These are phyloP conservation scores for Clavispora santaluciae DNA, from an alignment of 805 yeast genomes.

Conservation along the genomic window DNA sequence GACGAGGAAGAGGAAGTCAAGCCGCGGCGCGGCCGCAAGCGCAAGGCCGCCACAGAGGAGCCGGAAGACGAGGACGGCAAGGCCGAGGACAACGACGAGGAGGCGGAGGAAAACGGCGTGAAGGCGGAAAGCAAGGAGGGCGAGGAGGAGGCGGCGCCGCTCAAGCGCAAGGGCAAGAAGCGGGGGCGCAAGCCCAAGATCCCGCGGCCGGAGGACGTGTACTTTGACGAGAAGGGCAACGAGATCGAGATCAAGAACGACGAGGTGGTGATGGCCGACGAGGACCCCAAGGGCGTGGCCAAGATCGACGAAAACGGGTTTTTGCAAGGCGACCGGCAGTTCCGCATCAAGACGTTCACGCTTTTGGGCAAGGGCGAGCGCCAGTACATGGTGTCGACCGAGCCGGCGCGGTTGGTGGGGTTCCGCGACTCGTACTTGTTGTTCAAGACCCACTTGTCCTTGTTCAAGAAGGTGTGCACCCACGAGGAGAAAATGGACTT, in stretches of 20 bases:
- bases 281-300: slow-evolving; percentile 71
- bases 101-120: slow-evolving; percentile 4
- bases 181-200: slow-evolving; percentile 37
- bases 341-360: slow-evolving; percentile 65
- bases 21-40: slow-evolving; percentile 10
- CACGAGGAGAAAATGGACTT: slow-evolving; percentile 80
- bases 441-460: slow-evolving; percentile 76
- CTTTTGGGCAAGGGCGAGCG: slow-evolving; percentile 62
- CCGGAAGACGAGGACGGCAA: slow-evolving; percentile 10
- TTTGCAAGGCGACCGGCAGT: slow-evolving; percentile 68
- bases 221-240: slow-evolving; percentile 63
- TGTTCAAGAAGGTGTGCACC: slow-evolving; percentile 67
- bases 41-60: slow-evolving; percentile 14
- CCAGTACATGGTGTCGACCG: slow-evolving; percentile 87
- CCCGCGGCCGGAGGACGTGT: slow-evolving; percentile 34
- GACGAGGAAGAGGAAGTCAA: slow-evolving; percentile 10
- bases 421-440: slow-evolving; percentile 86
- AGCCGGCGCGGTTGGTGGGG: slow-evolving; percentile 93
- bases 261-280: slow-evolving; percentile 66
- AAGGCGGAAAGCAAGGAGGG: slow-evolving; percentile 1
- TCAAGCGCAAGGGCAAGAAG: slow-evolving; percentile 23
- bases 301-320: slow-evolving; percentile 69
- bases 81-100: slow-evolving; percentile 2
- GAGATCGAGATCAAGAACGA: slow-evolving; percentile 63
- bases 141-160: slow-evolving; percentile 19